Percentiles rank a stretch among this genome's conserved stretches.
Conservation (phyloP, 73 alveolate genomes). For the Vitrella brassicaformis region DNA sequence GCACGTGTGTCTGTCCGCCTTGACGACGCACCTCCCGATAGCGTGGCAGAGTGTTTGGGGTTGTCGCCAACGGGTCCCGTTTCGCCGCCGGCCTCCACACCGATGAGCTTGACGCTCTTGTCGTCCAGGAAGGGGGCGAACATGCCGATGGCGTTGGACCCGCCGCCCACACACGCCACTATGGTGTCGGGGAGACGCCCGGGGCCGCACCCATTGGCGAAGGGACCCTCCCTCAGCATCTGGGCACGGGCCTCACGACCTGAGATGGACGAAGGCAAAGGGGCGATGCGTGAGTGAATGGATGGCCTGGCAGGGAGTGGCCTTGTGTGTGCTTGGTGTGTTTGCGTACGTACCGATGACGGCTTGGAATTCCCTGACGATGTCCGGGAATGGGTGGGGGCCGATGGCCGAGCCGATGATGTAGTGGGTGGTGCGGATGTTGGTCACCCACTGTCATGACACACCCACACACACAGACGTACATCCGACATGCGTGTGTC, state of each 20-base stretch:
- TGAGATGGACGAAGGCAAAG: not conserved
- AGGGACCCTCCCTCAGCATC: not conserved
- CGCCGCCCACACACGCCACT: conserved; percentile 44
- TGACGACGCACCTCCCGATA: conserved; percentile 18
- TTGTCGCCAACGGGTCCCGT: conserved; percentile 22
- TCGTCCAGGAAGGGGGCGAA: conserved; percentile 38
- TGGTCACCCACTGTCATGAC: conserved; percentile 28
- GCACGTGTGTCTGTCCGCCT: too few relatives aligned
- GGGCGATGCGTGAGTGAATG: not conserved
- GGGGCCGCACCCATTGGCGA: conserved; percentile 13
- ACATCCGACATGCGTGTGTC: too few relatives aligned
- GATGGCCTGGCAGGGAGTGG: not conserved
- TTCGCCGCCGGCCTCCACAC: conserved; percentile 42
- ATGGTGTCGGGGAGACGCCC: conserved; percentile 35
- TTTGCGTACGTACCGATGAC: conserved; percentile 6
- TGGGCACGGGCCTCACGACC: conserved; percentile 39
- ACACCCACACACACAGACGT: not conserved
- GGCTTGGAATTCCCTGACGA: conserved; percentile 35
- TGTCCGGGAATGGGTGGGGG: conserved; percentile 40
- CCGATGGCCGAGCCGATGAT: conserved; percentile 38
- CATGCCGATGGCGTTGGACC: conserved; percentile 47
- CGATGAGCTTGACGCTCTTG: conserved; percentile 8
- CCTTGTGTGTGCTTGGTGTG: not conserved
- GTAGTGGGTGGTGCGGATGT: conserved; percentile 41
- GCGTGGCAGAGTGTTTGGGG: conserved; percentile 38